Evolutionary conservation across 2,329 filamentous ascomycete genomes (phyloP), one percentile per base, ranked within the genome.

Genomic region (Xylaria sp.): DNA sequence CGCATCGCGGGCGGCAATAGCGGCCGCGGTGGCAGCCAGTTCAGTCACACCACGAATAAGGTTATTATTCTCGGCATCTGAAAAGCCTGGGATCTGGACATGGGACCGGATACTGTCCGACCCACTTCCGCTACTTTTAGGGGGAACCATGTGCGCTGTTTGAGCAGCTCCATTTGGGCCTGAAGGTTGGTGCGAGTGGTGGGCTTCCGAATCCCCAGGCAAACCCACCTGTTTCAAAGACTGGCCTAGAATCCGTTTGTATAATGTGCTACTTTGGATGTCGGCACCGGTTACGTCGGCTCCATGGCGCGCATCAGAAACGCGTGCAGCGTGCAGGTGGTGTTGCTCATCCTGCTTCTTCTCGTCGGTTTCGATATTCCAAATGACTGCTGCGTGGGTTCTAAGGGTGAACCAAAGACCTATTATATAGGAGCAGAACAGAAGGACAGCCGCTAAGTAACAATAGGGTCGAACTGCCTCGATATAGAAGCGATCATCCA

Each of bases 371-470:
- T 98, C 94, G 9, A 88, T 91, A 75, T 94, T 96, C 96, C 96
- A 99, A 73, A 99, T 99, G 54, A 98, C 92, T 4, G 97, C 94
- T 3, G 96, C 96, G 78, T 99, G 96, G 0, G 96, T 99, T 71
- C 96, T 88, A 23, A 99, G 87, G 0, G 96, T 99, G 81, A 99
- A 99, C 86, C 96, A 93, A 16, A 99, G 85, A 27, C 96, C 96
- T 69, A 98, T 96, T 42, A 96, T 85, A 78, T 99, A 99, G 0
- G 94, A 97, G 32, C 97, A 83, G 82, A 99, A 98, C 16, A 99
- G 85, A 77, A 97, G 86, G 3, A 91, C 82, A 0, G 96, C 93
- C 4, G 93, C 92, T 76, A 97, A 89, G 85, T 94, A 98, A 76
- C 93, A 97, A 80, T 97, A 99, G 0, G 96, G 96, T 54, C 93